These are phyloP conservation scores for Hyphopichia buzzinii DNA, from an alignment of 1,139 yeast genomes.

Conservation along the genomic window DNA sequence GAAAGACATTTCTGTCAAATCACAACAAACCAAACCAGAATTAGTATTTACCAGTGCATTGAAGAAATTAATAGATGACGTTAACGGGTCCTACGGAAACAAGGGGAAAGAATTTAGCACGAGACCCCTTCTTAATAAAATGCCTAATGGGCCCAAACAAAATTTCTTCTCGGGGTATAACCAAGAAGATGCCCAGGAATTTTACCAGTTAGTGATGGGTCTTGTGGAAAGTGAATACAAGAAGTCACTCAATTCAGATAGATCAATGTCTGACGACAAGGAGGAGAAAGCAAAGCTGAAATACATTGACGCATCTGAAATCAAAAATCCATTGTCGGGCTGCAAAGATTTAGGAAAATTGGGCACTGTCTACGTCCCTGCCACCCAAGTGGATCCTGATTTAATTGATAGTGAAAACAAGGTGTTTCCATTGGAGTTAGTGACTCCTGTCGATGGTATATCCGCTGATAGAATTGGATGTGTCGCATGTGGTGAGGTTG, in stretches of 20 bases:
- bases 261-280: not conserved
- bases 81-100: constrained; percentile 58
- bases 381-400: constrained; percentile 71
- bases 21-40: constrained; percentile 31
- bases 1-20: constrained; percentile 22
- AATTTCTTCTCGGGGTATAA: constrained; percentile 78
- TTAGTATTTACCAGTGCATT: constrained; percentile 54
- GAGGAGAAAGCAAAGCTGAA: constrained; percentile 10
- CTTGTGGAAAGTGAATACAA: constrained; percentile 68
- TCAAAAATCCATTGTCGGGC: constrained; percentile 38
- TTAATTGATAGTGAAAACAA: constrained; percentile 35
- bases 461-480: constrained; percentile 89
- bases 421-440: constrained; percentile 52
- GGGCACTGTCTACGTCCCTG: constrained; percentile 69
- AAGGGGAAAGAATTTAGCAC: constrained; percentile 66
- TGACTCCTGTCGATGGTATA: constrained; percentile 90
- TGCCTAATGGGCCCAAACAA: constrained; percentile 79
- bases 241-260: constrained; percentile 10
- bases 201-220: constrained; percentile 75
- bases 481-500: constrained; percentile 85
- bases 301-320: constrained; percentile 22
- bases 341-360: constrained; percentile 50
- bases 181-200: constrained; percentile 95
- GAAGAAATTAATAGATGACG: constrained; percentile 46
- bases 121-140: constrained; percentile 57